phyloP scores from a whole-genome alignment of 306 rosid genomes.

The Dryas octopetala region DNA sequence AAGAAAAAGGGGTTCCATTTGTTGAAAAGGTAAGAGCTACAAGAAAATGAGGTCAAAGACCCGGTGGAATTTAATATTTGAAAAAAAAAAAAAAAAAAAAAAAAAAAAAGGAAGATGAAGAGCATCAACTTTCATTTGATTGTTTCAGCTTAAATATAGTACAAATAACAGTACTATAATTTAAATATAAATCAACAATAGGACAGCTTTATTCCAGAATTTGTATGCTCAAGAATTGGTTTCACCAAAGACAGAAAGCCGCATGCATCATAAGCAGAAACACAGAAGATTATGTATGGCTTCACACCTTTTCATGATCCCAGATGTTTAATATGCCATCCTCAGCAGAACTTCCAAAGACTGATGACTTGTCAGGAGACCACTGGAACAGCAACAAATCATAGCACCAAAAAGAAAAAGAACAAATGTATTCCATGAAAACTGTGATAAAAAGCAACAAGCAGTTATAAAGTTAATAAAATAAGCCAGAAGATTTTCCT shows the following conservation, averaged over 20 bases:
- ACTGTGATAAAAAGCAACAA: not conserved
- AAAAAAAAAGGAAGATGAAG: not conserved
- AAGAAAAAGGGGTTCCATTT: too few species aligned
- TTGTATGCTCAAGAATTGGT: not conserved
- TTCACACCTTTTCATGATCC: conserved; percentile 85
- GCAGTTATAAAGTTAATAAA: not conserved
- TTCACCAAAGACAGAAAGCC: not conserved
- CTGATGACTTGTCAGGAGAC: conserved; percentile 94
- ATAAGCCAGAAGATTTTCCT: not conserved
- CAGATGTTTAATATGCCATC: conserved; percentile 91
- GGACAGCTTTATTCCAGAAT: not conserved
- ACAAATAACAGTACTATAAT: not conserved
- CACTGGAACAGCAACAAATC: conserved; percentile 54
- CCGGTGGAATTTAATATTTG: not conserved
- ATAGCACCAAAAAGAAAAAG: not conserved
- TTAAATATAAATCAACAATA: not conserved
- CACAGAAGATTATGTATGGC: not conserved
- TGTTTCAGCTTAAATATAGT: too few species aligned
- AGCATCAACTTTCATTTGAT: not conserved
- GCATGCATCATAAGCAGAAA: not conserved
- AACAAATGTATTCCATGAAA: not conserved
- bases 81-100: not conserved
- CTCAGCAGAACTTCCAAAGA: conserved; percentile 98
- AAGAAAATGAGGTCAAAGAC: not conserved
- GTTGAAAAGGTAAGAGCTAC: too few species aligned